Conservation (phyloP, 2,329 filamentous ascomycete species). For the Ascosphaera pollenicola region DNA sequence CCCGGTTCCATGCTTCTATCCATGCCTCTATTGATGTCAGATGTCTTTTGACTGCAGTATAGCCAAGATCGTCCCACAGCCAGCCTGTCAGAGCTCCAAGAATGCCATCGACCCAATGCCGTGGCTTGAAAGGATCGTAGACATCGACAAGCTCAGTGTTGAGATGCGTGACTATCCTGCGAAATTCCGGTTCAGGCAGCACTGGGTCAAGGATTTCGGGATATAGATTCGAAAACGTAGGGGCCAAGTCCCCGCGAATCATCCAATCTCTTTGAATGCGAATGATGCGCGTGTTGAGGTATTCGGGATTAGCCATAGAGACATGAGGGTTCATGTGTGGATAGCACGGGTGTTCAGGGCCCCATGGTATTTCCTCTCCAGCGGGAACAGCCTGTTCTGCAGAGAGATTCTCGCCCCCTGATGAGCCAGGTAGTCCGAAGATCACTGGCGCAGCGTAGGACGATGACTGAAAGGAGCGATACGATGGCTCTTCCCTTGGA, state of each 20-base stretch:
- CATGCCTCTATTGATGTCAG: constrained; percentile 52
- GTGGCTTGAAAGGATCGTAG: constrained; percentile 54
- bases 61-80: constrained; percentile 79
- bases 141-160: constrained; percentile 56
- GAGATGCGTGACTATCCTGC: constrained; percentile 56
- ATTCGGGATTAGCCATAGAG: constrained; percentile 50
- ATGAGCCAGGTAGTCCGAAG: not conserved
- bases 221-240: constrained; percentile 86
- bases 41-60: constrained; percentile 51
- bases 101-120: constrained; percentile 60
- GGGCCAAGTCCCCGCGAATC: constrained; percentile 67
- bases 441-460: not conserved
- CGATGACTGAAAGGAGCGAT: not conserved
- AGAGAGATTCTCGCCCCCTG: not conserved
- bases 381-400: constrained; percentile 7
- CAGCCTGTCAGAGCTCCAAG: constrained; percentile 72
- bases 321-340: constrained; percentile 89
- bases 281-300: constrained; percentile 65
- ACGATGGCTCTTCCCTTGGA: too few species aligned
- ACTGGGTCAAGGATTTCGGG: constrained; percentile 86
- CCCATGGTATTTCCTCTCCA: constrained; percentile 53
- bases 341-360: constrained; percentile 80
- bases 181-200: constrained; percentile 68
- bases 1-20: constrained; percentile 69
- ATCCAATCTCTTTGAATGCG: constrained; percentile 85